Conservation (phyloP, 1,139 yeast species). For the Suhomyces guaymorum region DNA sequence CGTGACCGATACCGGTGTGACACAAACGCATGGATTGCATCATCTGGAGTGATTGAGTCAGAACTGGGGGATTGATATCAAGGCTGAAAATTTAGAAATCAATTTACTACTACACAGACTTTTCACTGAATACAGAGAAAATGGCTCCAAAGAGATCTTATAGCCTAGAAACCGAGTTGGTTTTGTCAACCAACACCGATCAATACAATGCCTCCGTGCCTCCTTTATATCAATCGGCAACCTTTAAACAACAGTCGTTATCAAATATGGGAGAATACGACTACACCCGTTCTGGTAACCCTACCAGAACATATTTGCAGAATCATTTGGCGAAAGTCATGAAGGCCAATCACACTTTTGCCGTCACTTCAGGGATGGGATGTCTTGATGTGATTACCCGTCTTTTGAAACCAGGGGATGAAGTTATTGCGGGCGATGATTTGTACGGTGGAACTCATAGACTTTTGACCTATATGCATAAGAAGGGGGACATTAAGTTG, state of each 20-base stretch:
- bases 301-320: constrained; percentile 81
- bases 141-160: constrained; percentile 34
- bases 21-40: constrained; percentile 12
- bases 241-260: constrained; percentile 81
- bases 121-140: neutral
- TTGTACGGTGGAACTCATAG: constrained; percentile 92
- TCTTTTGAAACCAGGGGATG: constrained; percentile 72
- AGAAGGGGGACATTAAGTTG: constrained; percentile 67
- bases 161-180: constrained; percentile 72
- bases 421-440: constrained; percentile 90
- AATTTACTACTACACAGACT: neutral
- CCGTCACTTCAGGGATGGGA: constrained; percentile 91
- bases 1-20: constrained; percentile 4
- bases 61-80: constrained; percentile 1
- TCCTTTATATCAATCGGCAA: constrained; percentile 90
- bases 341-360: constrained; percentile 70
- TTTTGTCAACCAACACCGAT: constrained; percentile 64
- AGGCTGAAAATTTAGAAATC: constrained; percentile 7
- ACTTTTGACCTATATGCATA: constrained; percentile 69
- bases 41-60: constrained; percentile 15
- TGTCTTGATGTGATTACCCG: constrained; percentile 83
- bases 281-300: constrained; percentile 93
- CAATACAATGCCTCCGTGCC: constrained; percentile 81
- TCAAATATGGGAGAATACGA: constrained; percentile 83
- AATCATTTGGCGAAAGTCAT: constrained; percentile 74